Base-by-base conservation (phyloP, 2,329 filamentous ascomycete species). In the Neofusicoccum umdonicola region DNA sequence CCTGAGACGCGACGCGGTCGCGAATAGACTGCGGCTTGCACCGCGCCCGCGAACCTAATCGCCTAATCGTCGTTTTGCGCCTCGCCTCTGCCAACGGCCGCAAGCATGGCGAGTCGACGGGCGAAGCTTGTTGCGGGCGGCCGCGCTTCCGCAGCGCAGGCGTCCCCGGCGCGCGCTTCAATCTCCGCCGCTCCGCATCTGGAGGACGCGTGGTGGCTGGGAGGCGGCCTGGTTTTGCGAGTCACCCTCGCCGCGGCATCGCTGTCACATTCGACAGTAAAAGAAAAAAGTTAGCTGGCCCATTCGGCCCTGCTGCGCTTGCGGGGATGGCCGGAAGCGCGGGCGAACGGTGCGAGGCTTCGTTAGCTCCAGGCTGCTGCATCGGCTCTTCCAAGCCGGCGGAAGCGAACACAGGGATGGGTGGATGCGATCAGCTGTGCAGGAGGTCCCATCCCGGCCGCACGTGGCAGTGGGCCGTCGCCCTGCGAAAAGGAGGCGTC, bases 301-400 rank as follows among this genome's bases (percentile, higher is more conserved):
- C 45, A 48, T 48, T 48, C 39, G 50, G 47, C 37, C 47, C 60
- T 54, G 58, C n/a, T 62, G 60, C 60, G 73, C 74, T 44, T 74
- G 72, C 74, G 75, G 74, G 74, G 74, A 77, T 63, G 73, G 45
- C 69, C 72, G 73, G 74, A 73, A 74, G 61, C 67, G 73, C 72
- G 71, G 70, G 66, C 68, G 68, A 74, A 72, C 70, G 71, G 67
- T 70, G 39, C 71, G 63, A 65, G 65, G 66, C 67, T 67, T 69
- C 63, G 65, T 66, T 67, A 67, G 69, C 64, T 64, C 51, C 66
- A 69, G 67, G 41, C 41, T 60, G 56, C 69, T 73, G 67, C 73
- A 73, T 70, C 73, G 74, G 72, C 69, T 71, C 68, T 60, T 69
- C 74, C 73, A 73, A 66, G 67, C 72, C 70, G 64, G 68, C 73